Base-by-base conservation (phyloP, 2,329 filamentous ascomycete genomes). In the Cytospora paraplurivora region DNA sequence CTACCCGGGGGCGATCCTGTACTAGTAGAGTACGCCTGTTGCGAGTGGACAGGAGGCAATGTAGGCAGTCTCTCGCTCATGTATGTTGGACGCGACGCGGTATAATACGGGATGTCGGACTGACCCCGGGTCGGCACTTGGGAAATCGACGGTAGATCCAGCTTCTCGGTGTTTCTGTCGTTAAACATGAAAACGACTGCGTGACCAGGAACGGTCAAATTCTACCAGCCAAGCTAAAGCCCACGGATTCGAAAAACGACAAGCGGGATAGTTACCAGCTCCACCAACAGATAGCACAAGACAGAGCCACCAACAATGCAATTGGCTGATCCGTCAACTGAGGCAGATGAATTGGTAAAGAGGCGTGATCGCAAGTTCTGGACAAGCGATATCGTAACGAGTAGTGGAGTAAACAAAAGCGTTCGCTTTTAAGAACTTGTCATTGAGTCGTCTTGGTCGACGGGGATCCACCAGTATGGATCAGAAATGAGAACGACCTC, bases 101-200 rank as follows among this genome's bases (percentile, higher is more conserved):
- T 88, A 79, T 88, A 90, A 79, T 87, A 92, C 76, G 82, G 77
- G 72, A 84, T 82, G 79, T 93, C 89, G 78, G 85, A 83, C 75
- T 84, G 83, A 82, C 88, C 89, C 86, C 90, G 88, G 85, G 88
- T 86, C 79, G 91, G 88, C 81, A 91, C 86, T 82, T 91, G 88
- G 75, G 90, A 90, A 75, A 93, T 90, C 80, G 91, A 91, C 81
- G 91, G 90, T 78, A 93, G 88, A 91, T 93, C 92, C 92, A 96
- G 92, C 84, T 93, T 95, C 89, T 86, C 91, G 91, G 87, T 89
- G 80, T 86, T 81, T 50, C 58, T 62, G 63, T 52, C 64, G 64
- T 61, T 61, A 47, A 67, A 58, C 61, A 61, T 60, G 56, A 63
- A 64, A 64, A 58, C 52, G 38, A 56, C 53, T 61, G 59, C 54